Evolutionary conservation across 179 eudicot genomes (phyloP).

Genomic region (Drosera spatulata): DNA sequence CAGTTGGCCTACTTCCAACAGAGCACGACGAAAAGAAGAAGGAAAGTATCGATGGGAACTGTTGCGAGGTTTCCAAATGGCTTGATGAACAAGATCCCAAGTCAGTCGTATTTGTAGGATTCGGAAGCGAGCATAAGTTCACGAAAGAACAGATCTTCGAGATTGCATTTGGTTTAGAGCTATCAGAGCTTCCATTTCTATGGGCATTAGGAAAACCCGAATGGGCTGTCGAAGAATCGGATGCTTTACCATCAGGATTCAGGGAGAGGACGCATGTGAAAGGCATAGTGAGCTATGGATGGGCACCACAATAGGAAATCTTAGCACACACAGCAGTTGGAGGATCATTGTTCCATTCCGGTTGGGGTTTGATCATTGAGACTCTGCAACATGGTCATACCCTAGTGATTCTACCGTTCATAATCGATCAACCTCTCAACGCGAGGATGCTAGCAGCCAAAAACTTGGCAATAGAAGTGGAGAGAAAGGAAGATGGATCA

Average conservation of each 20-base stretch:
- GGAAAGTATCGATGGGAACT: slow-evolving; percentile 5
- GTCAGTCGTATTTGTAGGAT: background rate
- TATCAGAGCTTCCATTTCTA: background rate
- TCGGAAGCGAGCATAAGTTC: background rate
- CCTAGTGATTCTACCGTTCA: slow-evolving; percentile 13
- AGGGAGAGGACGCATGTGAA: background rate
- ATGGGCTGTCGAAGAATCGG: background rate
- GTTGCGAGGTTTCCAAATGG: background rate
- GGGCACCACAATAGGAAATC: slow-evolving; percentile 6
- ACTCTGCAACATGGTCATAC: slow-evolving; percentile 15
- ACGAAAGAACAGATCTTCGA: background rate
- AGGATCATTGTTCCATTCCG: slow-evolving; percentile 10
- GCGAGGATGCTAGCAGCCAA: slow-evolving; percentile 26
- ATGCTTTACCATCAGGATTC: background rate
- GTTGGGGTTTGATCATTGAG: slow-evolving; percentile 12
- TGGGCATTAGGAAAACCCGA: background rate
- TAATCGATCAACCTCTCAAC: slow-evolving; percentile 12
- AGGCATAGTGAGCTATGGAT: background rate
- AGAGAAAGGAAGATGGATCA: slow-evolving; percentile 24
- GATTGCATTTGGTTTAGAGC: slow-evolving; percentile 1
- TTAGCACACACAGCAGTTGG: slow-evolving; percentile 5
- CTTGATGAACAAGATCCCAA: background rate
- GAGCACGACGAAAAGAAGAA: background rate
- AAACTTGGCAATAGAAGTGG: slow-evolving; percentile 24
- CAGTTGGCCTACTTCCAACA: slow-evolving; percentile 22